Evolutionary conservation across 306 rosid genomes (phyloP).

Genomic region (Senna siamea): DNA sequence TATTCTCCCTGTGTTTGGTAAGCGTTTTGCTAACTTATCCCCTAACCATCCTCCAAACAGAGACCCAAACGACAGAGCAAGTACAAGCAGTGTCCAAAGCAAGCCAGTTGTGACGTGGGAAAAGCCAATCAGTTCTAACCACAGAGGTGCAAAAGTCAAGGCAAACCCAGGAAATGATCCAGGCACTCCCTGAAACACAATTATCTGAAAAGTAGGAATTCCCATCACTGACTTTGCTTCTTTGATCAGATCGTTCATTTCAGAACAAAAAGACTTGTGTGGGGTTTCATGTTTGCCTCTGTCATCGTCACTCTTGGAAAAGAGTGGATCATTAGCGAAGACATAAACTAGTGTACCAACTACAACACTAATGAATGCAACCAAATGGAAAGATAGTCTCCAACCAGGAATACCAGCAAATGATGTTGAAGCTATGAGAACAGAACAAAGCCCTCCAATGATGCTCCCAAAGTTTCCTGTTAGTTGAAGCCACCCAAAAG

Average conservation of each 20-base stretch:
- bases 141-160: slow-evolving; percentile 74
- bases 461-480: slow-evolving; percentile 74
- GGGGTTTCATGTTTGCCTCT: too few relatives aligned
- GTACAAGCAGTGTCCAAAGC: slow-evolving; percentile 63
- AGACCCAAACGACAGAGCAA: slow-evolving; percentile 73
- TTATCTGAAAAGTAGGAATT: slow-evolving; percentile 80
- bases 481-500: slow-evolving; percentile 82
- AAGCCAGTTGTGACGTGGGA: slow-evolving; percentile 72
- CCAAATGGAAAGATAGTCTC: slow-evolving; percentile 59
- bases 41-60: slow-evolving; percentile 87
- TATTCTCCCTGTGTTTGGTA: slow-evolving; percentile 79
- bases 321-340: slow-evolving; percentile 45
- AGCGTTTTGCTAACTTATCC: slow-evolving; percentile 57
- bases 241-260: slow-evolving; percentile 53
- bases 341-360: slow-evolving; percentile 64
- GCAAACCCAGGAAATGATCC: slow-evolving; percentile 92
- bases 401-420: slow-evolving; percentile 54
- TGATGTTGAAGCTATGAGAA: slow-evolving; percentile 69
- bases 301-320: slow-evolving; percentile 31
- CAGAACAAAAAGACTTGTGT: slow-evolving; percentile 44
- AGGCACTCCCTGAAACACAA: slow-evolving; percentile 89
- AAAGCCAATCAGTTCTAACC: slow-evolving; percentile 90
- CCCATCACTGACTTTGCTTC: slow-evolving; percentile 69
- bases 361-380: slow-evolving; percentile 70
- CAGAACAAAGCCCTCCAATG: slow-evolving; percentile 73